A percentile compares a stretch with the other conserved stretches of the same genome.
Conservation (phyloP, 2,329 filamentous ascomycete genomes). For the Fusarium humuli region DNA sequence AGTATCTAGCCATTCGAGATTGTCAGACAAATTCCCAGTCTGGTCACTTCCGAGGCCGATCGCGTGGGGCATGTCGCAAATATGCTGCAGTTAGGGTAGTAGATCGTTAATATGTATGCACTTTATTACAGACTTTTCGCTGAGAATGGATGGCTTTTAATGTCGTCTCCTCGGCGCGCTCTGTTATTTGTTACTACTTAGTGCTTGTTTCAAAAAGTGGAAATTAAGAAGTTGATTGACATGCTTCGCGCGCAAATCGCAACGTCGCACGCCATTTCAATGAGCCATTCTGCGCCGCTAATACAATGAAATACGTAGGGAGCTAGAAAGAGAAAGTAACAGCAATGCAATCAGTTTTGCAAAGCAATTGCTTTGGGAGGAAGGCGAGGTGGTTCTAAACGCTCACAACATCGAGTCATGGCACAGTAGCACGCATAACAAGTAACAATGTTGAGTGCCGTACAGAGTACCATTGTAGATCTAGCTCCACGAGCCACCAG, state of each 20-base stretch:
- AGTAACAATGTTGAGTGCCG: background rate
- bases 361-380: conserved; percentile 10
- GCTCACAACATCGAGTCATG: conserved; percentile 18
- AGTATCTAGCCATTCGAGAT: conserved; percentile 17
- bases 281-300: background rate
- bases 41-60: conserved; percentile 31
- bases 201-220: conserved; percentile 7
- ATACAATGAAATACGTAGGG: background rate
- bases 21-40: conserved; percentile 33
- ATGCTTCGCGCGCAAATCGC: conserved; percentile 31
- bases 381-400: background rate
- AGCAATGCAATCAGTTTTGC: conserved; percentile 17
- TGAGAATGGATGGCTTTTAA: conserved; percentile 14
- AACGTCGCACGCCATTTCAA: conserved; percentile 5
- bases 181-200: conserved; percentile 16
- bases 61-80: conserved; percentile 34
- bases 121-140: conserved; percentile 4
- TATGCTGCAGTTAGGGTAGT: conserved; percentile 13
- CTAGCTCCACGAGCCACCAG: conserved; percentile 12
- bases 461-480: background rate
- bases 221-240: conserved; percentile 34
- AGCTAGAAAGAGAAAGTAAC: conserved; percentile 10
- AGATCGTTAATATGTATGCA: conserved; percentile 30
- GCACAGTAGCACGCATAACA: conserved; percentile 10
- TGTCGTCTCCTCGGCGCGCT: conserved; percentile 8